phyloP scores from a whole-genome alignment of 805 yeast species.

The Ogataea pini region DNA sequence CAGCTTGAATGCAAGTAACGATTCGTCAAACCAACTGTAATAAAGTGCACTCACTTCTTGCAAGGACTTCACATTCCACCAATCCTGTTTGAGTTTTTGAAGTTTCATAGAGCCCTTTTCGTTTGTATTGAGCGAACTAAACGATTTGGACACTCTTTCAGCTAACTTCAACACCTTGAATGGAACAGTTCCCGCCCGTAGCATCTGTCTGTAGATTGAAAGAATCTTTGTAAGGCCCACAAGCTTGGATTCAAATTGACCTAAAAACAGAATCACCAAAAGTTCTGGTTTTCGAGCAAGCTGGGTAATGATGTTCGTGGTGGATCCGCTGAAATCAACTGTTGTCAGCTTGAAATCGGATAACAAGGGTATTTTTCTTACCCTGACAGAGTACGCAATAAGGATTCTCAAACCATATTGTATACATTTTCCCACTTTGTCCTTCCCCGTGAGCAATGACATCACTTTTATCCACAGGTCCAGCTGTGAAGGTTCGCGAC shows the following conservation, averaged over 20 bases:
- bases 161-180: constrained; percentile 47
- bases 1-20: constrained; percentile 54
- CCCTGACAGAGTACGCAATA: constrained; percentile 44
- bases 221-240: constrained; percentile 48
- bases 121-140: constrained; percentile 12
- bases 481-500: constrained; percentile 14
- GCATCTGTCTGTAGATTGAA: constrained; percentile 61
- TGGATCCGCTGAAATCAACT: constrained; percentile 29
- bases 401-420: constrained; percentile 60
- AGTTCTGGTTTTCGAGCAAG: constrained; percentile 34
- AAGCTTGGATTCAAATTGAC: constrained; percentile 42
- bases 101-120: constrained; percentile 20
- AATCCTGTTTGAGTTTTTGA: constrained; percentile 29
- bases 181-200: constrained; percentile 72
- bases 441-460: constrained; percentile 65
- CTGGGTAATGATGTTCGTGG: constrained; percentile 25
- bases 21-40: constrained; percentile 67
- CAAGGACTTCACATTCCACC: constrained; percentile 47
- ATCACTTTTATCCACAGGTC: constrained; percentile 51
- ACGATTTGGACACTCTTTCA: constrained; percentile 34
- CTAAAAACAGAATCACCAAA: constrained; percentile 37
- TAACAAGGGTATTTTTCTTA: constrained; percentile 31
- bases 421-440: constrained; percentile 64
- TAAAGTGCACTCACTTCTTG: constrained; percentile 57
- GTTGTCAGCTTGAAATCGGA: constrained; percentile 14